Base-by-base conservation (phyloP, 371 early-diverging fungal genomes). In the Mycotypha africana region DNA sequence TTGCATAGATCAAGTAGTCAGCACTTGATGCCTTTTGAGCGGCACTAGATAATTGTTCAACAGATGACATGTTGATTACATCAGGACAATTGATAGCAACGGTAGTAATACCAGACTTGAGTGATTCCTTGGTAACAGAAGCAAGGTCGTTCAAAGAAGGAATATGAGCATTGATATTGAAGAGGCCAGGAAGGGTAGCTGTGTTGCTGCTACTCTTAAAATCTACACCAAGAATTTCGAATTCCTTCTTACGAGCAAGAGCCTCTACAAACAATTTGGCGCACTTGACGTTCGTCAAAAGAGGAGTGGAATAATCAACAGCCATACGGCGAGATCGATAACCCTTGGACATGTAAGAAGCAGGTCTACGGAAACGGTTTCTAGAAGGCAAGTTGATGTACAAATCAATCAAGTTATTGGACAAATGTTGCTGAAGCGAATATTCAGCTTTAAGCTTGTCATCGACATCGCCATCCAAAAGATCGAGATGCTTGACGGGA, bases 271-370 rank as follows among this genome's bases (percentile, higher is more conserved):
- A 95, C 50, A 97, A 71, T 76, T 92, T 93, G 60, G 97, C 98
- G 64, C 94, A 93, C 76, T 98, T 96, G 77, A 94, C 84, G 65
- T 98, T 95, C 58, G 94, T 98, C 69, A 98, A 91, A 56, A 98
- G 70, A 15, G 97, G 96, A 42, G 96, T 78, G 28, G 91, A 89
- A 53, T 91, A 89, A 69, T 98, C 98, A 17, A 96, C 93, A 26
- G 97, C 95, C 89, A 95, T 88, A 70, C 98, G 86, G 48, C 98
- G 88, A 35, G 91, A 86, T 45, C 86, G 80, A 74, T 97, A 97
- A 35, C 96, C 98, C 60, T 89, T 87, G 46, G 86, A 85, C 79
- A 97, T 89, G 76, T 95, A 97, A 51, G 86, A 84, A 24, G 96
- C 93, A 45, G 95, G 97, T 37, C 97, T 86, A 43, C 97, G 87